Evolutionary conservation across 257 asterid genomes (phyloP), one percentile per base, ranked within the genome.

Genomic region (Osmanthus fragrans): DNA sequence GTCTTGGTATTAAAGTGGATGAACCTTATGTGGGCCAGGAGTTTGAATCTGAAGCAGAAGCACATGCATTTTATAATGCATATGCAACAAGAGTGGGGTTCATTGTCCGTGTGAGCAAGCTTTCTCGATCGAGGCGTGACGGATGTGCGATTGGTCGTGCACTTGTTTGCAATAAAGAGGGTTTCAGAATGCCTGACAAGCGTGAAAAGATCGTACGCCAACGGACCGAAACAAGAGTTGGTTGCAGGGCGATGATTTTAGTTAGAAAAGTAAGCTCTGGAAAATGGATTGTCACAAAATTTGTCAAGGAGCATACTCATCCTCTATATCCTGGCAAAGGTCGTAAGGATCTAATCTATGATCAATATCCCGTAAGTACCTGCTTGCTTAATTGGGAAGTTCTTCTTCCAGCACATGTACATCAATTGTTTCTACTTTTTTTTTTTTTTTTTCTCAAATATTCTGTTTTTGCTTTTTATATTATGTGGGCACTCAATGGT

Each of bases 141-240:
- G 99, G 99, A 79, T 82, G 98, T 11, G 96, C 98, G 76, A 96
- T 96, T 80, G 99, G 99, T 40, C 89, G 98, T 71, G 97, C 99
- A 1, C 94, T 96, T 58, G 99, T 96, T 77, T 96, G 99, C 88
- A 96, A 96, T 83, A 93, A 96, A 84, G 99, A 96, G 91, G 99
- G 99, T 60, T 93, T 89, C 80, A 84, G 98, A 82, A 90, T 87
- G 88, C 93, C 97, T 7, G 99, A 96, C 79, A 96, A 88, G 86
- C 92, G 98, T 4, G 99, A 93, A 77, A 96, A 93, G 84, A 83
- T 96, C 74, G 96, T 96, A 16, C 75, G 99, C 79, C 99, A 96
- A 84, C 90, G 99, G 69, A 90, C 87, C 18, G 99, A 96, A 87
- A 96, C 99, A 5, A 89, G 99, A 84, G 99, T 96, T 76, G 99